A percentile compares a stretch with the other conserved stretches of the same genome.
Conservation (phyloP, 352 stramenopile genomes). For the Phytophthora fragariae region DNA sequence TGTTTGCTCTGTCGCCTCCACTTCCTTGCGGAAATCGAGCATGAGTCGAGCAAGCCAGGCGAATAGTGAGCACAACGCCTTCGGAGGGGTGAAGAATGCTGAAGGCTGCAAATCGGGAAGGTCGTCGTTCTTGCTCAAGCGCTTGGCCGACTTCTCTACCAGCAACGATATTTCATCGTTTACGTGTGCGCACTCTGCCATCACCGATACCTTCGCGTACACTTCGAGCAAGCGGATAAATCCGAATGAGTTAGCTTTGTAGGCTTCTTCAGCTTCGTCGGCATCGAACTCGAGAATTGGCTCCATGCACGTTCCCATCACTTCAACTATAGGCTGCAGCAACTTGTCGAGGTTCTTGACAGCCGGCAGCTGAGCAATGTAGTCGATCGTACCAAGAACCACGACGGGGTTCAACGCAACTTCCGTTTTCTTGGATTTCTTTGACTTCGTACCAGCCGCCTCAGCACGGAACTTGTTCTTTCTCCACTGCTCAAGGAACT, state of each 20-base stretch:
- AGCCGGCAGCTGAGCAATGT: slow-evolving; percentile 61
- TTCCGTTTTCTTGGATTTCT: slow-evolving; percentile 45
- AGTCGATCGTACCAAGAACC: slow-evolving; percentile 68
- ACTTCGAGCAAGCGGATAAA: slow-evolving; percentile 77
- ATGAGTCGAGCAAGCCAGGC: slow-evolving; percentile 64
- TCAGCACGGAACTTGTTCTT: slow-evolving; percentile 48
- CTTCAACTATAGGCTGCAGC: slow-evolving; percentile 51
- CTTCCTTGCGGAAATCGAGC: slow-evolving; percentile 53
- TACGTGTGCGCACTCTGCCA: slow-evolving; percentile 60
- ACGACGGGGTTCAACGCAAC: slow-evolving; percentile 63
- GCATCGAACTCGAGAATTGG: slow-evolving; percentile 56
- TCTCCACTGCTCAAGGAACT: slow-evolving; percentile 68
- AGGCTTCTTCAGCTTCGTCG: slow-evolving; percentile 52
- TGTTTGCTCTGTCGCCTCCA: slow-evolving; percentile 44
- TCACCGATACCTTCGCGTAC: slow-evolving; percentile 68
- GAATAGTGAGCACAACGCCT: slow-evolving; percentile 52
- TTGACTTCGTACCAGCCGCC: slow-evolving; percentile 34
- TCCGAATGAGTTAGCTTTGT: slow-evolving; percentile 62
- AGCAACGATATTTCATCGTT: slow-evolving; percentile 58
- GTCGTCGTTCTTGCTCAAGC: slow-evolving; percentile 49
- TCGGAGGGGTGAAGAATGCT: slow-evolving; percentile 64
- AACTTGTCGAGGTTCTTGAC: slow-evolving; percentile 60
- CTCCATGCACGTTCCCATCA: slow-evolving; percentile 49
- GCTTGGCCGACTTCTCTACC: slow-evolving; percentile 50
- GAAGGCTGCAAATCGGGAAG: slow-evolving; percentile 65